Evolutionary conservation across 2,329 filamentous ascomycete species (phyloP), one percentile per base, ranked within the genome.

Genomic region (Neonectria ditissima): DNA sequence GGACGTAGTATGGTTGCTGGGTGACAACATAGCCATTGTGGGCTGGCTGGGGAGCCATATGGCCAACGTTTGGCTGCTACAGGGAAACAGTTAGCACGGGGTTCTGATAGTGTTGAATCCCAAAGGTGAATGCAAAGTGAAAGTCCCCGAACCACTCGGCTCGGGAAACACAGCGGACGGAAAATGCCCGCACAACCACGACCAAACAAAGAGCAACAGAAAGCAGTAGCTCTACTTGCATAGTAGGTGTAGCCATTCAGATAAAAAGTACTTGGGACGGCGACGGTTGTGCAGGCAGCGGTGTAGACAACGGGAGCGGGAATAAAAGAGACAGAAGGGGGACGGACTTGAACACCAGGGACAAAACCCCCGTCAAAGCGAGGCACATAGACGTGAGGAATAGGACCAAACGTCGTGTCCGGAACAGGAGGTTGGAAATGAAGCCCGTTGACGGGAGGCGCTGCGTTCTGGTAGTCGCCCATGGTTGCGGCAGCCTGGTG

Each of bases 361-460:
- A 65, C 66, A 43, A 73, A 54, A 28, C 73, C 74, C 45, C 71
- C 75, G 69, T 88, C 86, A 68, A 79, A 80, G 45, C 85, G 86
- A 65, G 87, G 87, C 55, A 85, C 77, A 68, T 88, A 89, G 20
- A 82, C 81, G 66, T 89, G 86, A 28, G 81, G 72, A 61, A 85
- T 84, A 2, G 85, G 82, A 4, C 87, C 87, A 72, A 83, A 81
- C 45, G 83, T 84, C 16, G 86, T 87, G 68, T 87, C 85, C 4
- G 86, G 85, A 16, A 87, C 85, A 28, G 84, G 86, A 1, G 87
- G 87, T 71, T 89, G 84, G 70, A 85, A 89, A 73, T 86, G 83
- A 53, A 84, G 73, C 57, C 83, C 83, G 51, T 72, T 72, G 30
- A 78, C 75, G 44, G 80, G 78, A 66, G 80, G 82, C n/a, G 69